phyloP scores from a whole-genome alignment of 2,329 filamentous ascomycete genomes.

The Hypoxylon sp. region DNA sequence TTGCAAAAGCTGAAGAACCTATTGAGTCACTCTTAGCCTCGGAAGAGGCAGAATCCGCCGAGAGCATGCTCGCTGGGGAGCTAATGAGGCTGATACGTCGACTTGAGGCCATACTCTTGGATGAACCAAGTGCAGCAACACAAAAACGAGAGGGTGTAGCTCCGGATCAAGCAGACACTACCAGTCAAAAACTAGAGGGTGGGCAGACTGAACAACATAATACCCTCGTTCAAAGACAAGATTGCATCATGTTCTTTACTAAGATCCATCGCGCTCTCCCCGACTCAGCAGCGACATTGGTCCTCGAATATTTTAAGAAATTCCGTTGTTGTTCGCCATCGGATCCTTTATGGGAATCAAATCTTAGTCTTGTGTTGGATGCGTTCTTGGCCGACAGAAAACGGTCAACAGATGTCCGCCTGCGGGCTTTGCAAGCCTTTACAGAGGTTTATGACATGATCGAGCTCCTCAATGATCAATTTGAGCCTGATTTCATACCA shows the following conservation, averaged over 20 bases:
- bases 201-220: constrained; percentile 57
- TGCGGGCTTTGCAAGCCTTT: constrained; percentile 73
- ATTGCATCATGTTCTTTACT: constrained; percentile 77
- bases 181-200: constrained; percentile 27
- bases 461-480: constrained; percentile 71
- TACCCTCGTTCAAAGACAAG: constrained; percentile 73
- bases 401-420: constrained; percentile 73
- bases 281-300: constrained; percentile 73
- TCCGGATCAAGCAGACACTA: constrained; percentile 18
- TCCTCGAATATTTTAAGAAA: constrained; percentile 77
- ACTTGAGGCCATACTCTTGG: constrained; percentile 65
- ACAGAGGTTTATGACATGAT: constrained; percentile 72
- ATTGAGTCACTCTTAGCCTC: constrained; percentile 45
- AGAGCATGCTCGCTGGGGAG: constrained; percentile 61
- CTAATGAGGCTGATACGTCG: constrained; percentile 63
- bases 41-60: constrained; percentile 56
- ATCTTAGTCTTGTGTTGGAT: constrained; percentile 72
- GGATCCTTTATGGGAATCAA: constrained; percentile 76
- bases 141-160: constrained; percentile 68
- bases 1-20: constrained; percentile 45
- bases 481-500: constrained; percentile 70
- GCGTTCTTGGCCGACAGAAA: constrained; percentile 74
- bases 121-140: constrained; percentile 65
- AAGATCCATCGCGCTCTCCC: constrained; percentile 73
- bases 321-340: constrained; percentile 81